phyloP scores from a whole-genome alignment of 164 flowering plant species.

The Kingdonia uniflora region DNA sequence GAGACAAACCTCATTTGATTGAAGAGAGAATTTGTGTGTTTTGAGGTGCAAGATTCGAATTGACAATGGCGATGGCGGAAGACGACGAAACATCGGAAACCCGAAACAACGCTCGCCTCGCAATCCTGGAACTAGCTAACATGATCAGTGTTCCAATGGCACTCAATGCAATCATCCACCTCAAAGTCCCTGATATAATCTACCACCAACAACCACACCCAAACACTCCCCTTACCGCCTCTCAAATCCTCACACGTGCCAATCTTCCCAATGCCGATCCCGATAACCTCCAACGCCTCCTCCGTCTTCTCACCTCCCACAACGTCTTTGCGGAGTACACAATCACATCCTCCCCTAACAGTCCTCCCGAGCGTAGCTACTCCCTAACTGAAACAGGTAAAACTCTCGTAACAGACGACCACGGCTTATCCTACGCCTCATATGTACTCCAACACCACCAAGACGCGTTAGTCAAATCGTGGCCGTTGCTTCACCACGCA shows the following conservation, averaged over 20 bases:
- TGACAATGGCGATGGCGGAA: slow-evolving; percentile 12
- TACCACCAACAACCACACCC: slow-evolving; percentile 47
- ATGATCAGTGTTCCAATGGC: slow-evolving; percentile 80
- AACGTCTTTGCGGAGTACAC: slow-evolving; percentile 50
- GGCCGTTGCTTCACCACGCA: slow-evolving; percentile 57
- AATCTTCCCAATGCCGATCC: slow-evolving; percentile 22
- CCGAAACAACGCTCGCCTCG: slow-evolving; percentile 38
- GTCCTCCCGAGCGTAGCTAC: slow-evolving; percentile 25
- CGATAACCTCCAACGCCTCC: slow-evolving; percentile 58
- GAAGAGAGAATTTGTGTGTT: too few relatives aligned
- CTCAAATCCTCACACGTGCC: slow-evolving; percentile 36
- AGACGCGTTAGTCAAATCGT: slow-evolving; percentile 47
- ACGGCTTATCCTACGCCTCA: slow-evolving; percentile 50
- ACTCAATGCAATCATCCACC: slow-evolving; percentile 57
- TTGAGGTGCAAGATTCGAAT: too few relatives aligned
- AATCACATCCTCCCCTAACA: neutral
- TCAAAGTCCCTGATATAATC: slow-evolving; percentile 57
- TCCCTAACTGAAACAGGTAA: slow-evolving; percentile 47
- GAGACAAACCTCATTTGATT: too few relatives aligned
- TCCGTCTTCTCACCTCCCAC: slow-evolving; percentile 55
- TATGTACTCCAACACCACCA: slow-evolving; percentile 81
- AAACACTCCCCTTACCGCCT: slow-evolving; percentile 56
- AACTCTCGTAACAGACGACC: slow-evolving; percentile 44
- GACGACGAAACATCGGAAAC: slow-evolving; percentile 20
- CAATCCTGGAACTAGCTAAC: slow-evolving; percentile 60